Base-by-base conservation (phyloP, 345 rosid species). In the Eucalyptus camaldulensis region DNA sequence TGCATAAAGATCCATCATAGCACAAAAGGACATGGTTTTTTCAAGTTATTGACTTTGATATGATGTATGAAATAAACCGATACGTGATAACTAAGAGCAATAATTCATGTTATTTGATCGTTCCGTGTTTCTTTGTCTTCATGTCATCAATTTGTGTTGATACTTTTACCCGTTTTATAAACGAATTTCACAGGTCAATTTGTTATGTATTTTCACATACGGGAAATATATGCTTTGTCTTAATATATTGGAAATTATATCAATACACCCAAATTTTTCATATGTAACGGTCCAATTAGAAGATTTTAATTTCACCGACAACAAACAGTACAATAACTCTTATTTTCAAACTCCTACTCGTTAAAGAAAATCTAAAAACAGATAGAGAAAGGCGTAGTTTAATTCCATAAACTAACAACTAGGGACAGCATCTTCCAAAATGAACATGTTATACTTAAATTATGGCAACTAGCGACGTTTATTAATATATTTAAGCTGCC, bases 61-160 rank as follows among this genome's bases (percentile, higher is more conserved):
- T 21, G 47, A 76, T 10, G 14, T 3, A 3, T 5, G 29, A 37
- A 12, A 76, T 76, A 21, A 76, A 21, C 3, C 5, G 1, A 65
- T n/a, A n/a, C 5, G 10, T 2, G 37, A n/a, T 15, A 4, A 65
- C 21, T 65, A 65, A n/a, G 19, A 65, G 76, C 76, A 0, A 8
- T 14, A n/a, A 15, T 65, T 3, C 19, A 1, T 15, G 21, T 15
- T 10, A 1, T 76, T 21, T 10, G 27, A 76, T 40, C 8, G 5
- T 40, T 3, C 8, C 3, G 1, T 72, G 40, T 37, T 19, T 76
- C 8, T 37, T 6, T 17, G 6, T 33, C 27, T 37, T 76, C 83
- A 3, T 12, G 8, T 21, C 47, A 37, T 37, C 47, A 5, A 6
- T 76, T 3, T 0, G 5, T 6, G 27, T 9, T 0, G 9, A 44